Percentiles rank a stretch among this genome's conserved stretches.
Evolutionary conservation across 768 basidiomycete genomes (phyloP).

Genomic region (Suillus ampliporus): DNA sequence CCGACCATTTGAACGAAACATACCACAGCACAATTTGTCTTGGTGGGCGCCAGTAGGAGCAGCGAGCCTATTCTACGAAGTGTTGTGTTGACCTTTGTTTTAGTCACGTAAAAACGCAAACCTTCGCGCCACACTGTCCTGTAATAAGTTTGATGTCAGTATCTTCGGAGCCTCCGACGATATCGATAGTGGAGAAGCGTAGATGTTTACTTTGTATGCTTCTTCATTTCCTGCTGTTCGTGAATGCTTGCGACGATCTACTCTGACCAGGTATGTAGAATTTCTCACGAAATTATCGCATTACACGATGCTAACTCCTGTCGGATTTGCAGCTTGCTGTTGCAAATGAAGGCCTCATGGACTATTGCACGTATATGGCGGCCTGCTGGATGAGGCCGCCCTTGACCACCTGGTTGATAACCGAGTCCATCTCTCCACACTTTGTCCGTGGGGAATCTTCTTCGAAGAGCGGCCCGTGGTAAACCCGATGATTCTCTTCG

Average conservation of each 20-base stretch:
- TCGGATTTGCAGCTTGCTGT: not conserved
- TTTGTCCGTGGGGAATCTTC: not conserved
- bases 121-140: no score
- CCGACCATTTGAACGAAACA: no score
- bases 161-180: not conserved
- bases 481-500: constrained; percentile 1
- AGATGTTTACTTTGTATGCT: not conserved
- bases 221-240: not conserved
- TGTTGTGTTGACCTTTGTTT: no score
- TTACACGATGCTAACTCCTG: not conserved
- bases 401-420: no score
- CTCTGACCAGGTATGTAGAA: not conserved
- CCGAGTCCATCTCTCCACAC: no score
- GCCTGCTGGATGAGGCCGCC: not conserved
- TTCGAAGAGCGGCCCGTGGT: not conserved
- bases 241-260: not conserved
- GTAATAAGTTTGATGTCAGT: no score
- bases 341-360: not conserved
- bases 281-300: not conserved
- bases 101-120: no score
- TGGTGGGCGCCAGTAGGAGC: no score
- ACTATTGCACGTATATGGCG: not conserved
- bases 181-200: not conserved
- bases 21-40: no score
- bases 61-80: no score